Evolutionary conservation across 257 asterid species (phyloP).

Genomic region (Solanum habrochaites): DNA sequence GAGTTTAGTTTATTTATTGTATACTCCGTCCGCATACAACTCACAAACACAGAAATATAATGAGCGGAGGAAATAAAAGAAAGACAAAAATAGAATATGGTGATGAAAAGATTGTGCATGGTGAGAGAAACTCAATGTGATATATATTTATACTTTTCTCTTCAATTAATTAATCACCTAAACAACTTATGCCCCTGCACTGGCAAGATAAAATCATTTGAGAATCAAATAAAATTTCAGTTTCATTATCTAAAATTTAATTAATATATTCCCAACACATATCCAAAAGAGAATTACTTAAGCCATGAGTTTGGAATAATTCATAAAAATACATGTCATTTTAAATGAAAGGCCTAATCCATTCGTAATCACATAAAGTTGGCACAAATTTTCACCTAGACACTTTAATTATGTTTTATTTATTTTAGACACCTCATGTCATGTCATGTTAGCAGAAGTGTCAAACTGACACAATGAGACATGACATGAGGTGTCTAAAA

Average conservation of each 20-base stretch:
- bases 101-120: background rate
- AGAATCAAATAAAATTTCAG: background rate
- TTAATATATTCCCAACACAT: background rate
- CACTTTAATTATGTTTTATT: no score
- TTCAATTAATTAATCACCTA: background rate
- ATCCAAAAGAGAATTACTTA: background rate
- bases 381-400: no score
- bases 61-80: background rate
- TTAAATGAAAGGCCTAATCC: no score
- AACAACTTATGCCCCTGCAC: background rate
- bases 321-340: background rate
- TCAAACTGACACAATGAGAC: no score
- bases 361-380: no score
- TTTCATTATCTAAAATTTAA: background rate
- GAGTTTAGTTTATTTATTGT: background rate
- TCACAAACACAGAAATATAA: background rate
- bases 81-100: background rate
- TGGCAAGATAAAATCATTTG: background rate
- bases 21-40: background rate
- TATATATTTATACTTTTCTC: background rate
- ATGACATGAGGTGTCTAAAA: no score
- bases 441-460: no score
- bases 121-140: background rate
- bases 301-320: background rate
- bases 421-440: no score